Evolutionary conservation across 176 grass and related monocot genomes (phyloP).

Genomic region (Dendrocalamus sinicus): DNA sequence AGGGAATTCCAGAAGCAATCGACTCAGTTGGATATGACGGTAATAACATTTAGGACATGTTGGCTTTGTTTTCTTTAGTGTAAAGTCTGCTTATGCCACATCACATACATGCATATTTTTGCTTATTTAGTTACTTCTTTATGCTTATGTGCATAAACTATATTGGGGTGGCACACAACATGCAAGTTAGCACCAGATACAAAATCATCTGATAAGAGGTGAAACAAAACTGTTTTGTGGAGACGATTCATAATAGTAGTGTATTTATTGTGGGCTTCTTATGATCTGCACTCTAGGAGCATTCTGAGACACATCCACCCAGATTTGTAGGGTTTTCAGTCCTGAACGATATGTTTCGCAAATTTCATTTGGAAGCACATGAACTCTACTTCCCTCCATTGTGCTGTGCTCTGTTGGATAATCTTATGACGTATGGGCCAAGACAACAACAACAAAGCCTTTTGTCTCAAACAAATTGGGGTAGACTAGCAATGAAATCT

Average conservation of each 20-base stretch:
- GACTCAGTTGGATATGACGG: slow-evolving; percentile 96
- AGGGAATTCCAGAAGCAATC: slow-evolving; percentile 98
- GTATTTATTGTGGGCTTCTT: neutral
- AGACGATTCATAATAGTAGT: neutral
- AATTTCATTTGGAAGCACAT: neutral
- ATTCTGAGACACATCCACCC: neutral
- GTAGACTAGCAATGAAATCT: no score
- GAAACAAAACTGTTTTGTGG: neutral
- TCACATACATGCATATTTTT: neutral
- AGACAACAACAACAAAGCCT: neutral
- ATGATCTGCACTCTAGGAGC: neutral
- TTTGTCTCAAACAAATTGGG: no score
- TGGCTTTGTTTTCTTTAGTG: slow-evolving; percentile 21
- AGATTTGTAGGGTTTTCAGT: neutral
- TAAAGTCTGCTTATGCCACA: neutral
- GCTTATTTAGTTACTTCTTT: neutral
- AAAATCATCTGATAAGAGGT: neutral
- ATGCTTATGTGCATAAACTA: neutral
- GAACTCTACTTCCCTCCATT: neutral
- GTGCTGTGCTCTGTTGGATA: neutral
- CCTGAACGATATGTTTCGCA: neutral
- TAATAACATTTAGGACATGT: slow-evolving; percentile 46
- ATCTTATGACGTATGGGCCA: neutral
- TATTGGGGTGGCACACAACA: neutral
- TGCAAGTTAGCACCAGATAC: neutral